Evolutionary conservation across 768 basidiomycete species (phyloP), one percentile per base, ranked within the genome.

Genomic region (Chalciporus piperatus): DNA sequence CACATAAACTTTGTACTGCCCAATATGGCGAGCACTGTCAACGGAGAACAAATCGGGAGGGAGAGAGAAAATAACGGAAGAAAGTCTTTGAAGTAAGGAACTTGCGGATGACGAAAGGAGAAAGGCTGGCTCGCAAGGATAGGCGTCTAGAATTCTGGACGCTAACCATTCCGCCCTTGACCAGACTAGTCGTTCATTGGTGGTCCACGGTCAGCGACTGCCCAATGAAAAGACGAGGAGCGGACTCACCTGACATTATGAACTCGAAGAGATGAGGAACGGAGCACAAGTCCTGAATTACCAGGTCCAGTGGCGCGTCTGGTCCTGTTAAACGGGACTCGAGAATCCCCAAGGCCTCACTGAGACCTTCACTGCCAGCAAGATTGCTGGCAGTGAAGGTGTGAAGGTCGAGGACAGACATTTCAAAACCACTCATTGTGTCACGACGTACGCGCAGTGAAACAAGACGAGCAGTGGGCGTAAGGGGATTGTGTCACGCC

Each of bases 61-160:
- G 3, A 67, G 47, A 46, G 65, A 45, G 47, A 63, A 57, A 0
- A 71, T 45, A 48, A 48, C 54, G 14, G 58, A 51, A 4, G 68
- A 66, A 32, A 74, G 51, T 19, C 53, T 50, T 10, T 38, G 54
- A 35, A 74, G 55, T 23, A 74, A 45, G 17, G 41, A 51, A 23
- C 32, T 42, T 16, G 60, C 50, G 23, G 19, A 49, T 4, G 72
- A 72, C 3, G 41, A 9, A 13, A 42, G 48, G 41, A 68, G 58
- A 16, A 51, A 59, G 13, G 56, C 55, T 7, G 62, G 53, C 38
- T 58, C 58, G 1, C 44, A 50, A 2, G 74, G 75, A 46, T 72
- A 76, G 14, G 52, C 47, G 14, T 64, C 54, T 16, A 75, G 16
- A 25, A 77, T 68, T 61, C 59, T 68, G 33, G 30, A 17, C 37